phyloP scores from a whole-genome alignment of 2,329 filamentous ascomycete genomes.

The Trichoderma koningiopsis region DNA sequence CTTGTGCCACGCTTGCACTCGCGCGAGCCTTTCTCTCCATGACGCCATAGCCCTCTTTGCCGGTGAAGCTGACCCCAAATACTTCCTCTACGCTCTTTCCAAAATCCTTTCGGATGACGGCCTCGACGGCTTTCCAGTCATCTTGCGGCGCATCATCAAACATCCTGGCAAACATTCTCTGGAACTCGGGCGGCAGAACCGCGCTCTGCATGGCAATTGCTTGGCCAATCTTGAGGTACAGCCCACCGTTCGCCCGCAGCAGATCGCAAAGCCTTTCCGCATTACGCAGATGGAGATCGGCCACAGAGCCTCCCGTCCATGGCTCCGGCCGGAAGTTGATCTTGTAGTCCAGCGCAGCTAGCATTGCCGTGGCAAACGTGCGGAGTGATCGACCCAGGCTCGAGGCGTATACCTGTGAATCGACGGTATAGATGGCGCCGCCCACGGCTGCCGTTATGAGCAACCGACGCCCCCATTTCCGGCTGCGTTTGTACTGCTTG shows the following conservation, averaged over 20 bases:
- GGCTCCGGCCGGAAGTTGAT: slow-evolving; percentile 88
- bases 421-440: slow-evolving; percentile 67
- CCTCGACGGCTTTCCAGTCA: slow-evolving; percentile 80
- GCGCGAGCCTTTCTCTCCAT: slow-evolving; percentile 65
- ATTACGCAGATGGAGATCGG: slow-evolving; percentile 79
- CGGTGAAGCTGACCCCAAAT: slow-evolving; percentile 82
- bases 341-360: slow-evolving; percentile 92
- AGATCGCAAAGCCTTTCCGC: slow-evolving; percentile 82
- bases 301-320: slow-evolving; percentile 69
- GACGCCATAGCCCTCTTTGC: slow-evolving; percentile 66
- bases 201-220: slow-evolving; percentile 98
- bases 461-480: slow-evolving; percentile 77
- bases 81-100: slow-evolving; percentile 84
- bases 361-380: slow-evolving; percentile 77
- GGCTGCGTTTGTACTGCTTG: slow-evolving; percentile 69
- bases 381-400: slow-evolving; percentile 75
- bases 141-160: slow-evolving; percentile 98
- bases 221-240: slow-evolving; percentile 98
- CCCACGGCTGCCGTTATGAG: slow-evolving; percentile 61
- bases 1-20: slow-evolving; percentile 92
- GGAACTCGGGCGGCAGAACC: slow-evolving; percentile 89
- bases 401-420: slow-evolving; percentile 76
- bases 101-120: slow-evolving; percentile 86
- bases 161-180: slow-evolving; percentile 94
- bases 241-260: slow-evolving; percentile 80